A percentile compares a stretch with the other conserved stretches of the same genome.
These are phyloP conservation scores for Fusarium sp. DNA, from an alignment of 2,329 filamentous ascomycete species.

Conservation along the genomic window DNA sequence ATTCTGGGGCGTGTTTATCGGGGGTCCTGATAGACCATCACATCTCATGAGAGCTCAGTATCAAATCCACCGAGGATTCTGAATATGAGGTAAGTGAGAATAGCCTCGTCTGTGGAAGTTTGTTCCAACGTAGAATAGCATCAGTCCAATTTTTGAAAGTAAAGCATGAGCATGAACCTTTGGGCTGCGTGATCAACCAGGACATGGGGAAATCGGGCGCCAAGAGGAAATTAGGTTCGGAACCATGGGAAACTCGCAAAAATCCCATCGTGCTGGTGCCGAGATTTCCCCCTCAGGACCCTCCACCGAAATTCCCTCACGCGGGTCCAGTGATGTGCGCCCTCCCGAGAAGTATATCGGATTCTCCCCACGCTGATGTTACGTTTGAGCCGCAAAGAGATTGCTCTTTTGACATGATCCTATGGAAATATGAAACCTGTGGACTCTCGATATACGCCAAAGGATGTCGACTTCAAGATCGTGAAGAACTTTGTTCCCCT, in stretches of 20 bases:
- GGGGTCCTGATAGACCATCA: constrained; percentile 14
- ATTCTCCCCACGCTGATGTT: constrained; percentile 31
- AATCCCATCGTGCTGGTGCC: constrained; percentile 35
- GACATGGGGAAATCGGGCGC: constrained; percentile 33
- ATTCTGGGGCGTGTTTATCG: constrained; percentile 12
- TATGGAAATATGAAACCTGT: constrained; percentile 23
- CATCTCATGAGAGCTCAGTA: constrained; percentile 10
- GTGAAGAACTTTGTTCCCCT: background rate
- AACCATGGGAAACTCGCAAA: constrained; percentile 37
- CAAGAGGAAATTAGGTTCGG: constrained; percentile 28
- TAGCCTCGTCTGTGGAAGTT: constrained; percentile 14
- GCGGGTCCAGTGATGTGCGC: constrained; percentile 28
- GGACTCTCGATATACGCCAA: constrained; percentile 31
- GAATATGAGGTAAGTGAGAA: constrained; percentile 18
- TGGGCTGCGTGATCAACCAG: background rate
- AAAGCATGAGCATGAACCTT: background rate
- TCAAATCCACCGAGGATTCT: background rate
- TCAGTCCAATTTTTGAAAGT: constrained; percentile 1
- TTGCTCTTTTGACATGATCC: constrained; percentile 1
- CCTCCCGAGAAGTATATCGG: constrained; percentile 37
- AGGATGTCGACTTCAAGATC: constrained; percentile 26
- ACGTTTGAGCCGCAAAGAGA: constrained; percentile 38
- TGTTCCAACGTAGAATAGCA: constrained; percentile 4
- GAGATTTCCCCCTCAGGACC: constrained; percentile 2
- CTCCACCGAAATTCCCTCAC: constrained; percentile 1